Evolutionary conservation across 495 filamentous ascomycete genomes (phyloP), one percentile per base, ranked within the genome.

Genomic region (Chaetomium cochliodes): DNA sequence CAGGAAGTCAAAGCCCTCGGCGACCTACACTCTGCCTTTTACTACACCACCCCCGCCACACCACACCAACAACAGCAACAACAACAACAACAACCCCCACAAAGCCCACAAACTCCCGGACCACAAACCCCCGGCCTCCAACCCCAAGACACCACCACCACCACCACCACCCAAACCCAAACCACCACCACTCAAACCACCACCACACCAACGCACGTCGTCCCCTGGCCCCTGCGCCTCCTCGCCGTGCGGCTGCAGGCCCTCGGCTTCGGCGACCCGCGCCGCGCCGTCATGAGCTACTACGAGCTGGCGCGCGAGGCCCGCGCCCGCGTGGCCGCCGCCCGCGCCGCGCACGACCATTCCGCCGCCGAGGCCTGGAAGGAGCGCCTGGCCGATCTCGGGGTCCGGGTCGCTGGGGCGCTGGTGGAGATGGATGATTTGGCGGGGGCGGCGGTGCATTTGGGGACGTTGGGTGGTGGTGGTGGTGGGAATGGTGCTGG

Each of bases 371-470:
- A 78, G 56, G 66, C 88, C 46, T 98, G 93, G 94, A 83, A 80
- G 67, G 74, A 74, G 1, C 66, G 94, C 47, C 75, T 97, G 5
- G 76, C 75, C 12, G 92, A 97, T 58, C 76, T 96, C 0, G 93
- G 93, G 0, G 73, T 96, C 12, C 75, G 88, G 54, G 90, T 91
- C 12, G 93, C 87, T 0, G 90, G 91, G 70, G 87, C 88, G 30
- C 72, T 98, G 58, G 82, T 97, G 5, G 93, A 97, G 77, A 96
- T 96, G 91, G 91, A 92, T 8, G 92, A 98, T 73, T 70, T 93
- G 2, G 85, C 86, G 58, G 88, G 87, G 9, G 94, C 93, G 2
- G 83, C 74, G n/a, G 74, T 86, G 52, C 88, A 92, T 68, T 77
- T 98, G 0, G 78, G 72, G 9, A 77, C 46, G n/a, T 37, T 37